A percentile compares a stretch with the other conserved stretches of the same genome.
These are phyloP conservation scores for Rosa persica DNA, from an alignment of 306 rosid species.

Conservation along the genomic window DNA sequence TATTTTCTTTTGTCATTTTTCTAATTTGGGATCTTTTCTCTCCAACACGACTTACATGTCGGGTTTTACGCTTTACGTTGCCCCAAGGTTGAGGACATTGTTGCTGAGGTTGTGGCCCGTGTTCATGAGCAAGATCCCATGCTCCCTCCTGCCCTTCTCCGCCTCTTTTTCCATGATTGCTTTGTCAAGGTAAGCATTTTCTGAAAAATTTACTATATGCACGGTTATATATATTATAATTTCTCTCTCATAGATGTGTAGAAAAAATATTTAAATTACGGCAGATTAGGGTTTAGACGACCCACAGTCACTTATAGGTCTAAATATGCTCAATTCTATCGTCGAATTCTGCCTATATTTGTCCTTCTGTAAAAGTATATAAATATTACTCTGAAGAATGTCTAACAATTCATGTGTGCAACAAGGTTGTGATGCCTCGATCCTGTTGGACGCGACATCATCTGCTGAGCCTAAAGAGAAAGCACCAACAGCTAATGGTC, in stretches of 20 bases:
- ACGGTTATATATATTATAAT: too few species aligned
- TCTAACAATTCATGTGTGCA: too few species aligned
- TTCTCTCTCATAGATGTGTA: background rate
- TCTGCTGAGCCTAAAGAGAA: slow-evolving; percentile 48
- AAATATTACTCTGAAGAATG: too few species aligned
- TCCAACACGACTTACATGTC: slow-evolving; percentile 15
- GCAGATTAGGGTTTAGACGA: too few species aligned
- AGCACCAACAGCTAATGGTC: slow-evolving; percentile 37
- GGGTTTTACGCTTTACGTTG: slow-evolving; percentile 40
- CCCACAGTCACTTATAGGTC: too few species aligned
- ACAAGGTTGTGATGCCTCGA: slow-evolving; percentile 79
- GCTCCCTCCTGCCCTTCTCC: slow-evolving; percentile 39
- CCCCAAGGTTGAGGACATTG: slow-evolving; percentile 50
- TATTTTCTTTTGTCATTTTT: too few species aligned
- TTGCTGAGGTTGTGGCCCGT: slow-evolving; percentile 1
- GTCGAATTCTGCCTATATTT: too few species aligned
- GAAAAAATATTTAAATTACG: too few species aligned
- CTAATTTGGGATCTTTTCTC: too few species aligned
- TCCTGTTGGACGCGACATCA: slow-evolving; percentile 50
- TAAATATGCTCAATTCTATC: too few species aligned
- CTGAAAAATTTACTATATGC: too few species aligned
- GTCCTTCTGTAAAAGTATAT: too few species aligned
- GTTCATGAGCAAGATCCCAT: slow-evolving; percentile 20
- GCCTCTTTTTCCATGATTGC: slow-evolving; percentile 81
- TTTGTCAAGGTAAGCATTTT: slow-evolving; percentile 52